phyloP scores from a whole-genome alignment of 768 basidiomycete genomes.

The Polyporus arcularius region DNA sequence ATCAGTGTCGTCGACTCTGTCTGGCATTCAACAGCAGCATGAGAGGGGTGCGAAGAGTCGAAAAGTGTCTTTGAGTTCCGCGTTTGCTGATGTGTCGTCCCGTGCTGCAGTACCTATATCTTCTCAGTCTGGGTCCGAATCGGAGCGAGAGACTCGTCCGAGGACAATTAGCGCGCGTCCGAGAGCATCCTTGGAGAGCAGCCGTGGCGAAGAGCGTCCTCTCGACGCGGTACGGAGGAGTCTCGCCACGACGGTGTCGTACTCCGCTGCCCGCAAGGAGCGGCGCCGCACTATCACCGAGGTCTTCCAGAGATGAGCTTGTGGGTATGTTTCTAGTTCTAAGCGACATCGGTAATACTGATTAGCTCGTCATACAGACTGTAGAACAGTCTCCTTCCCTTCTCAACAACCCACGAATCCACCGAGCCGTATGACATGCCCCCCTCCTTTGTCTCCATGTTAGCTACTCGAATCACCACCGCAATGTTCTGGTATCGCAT shows the following conservation, averaged over 20 bases:
- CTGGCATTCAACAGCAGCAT: constrained; percentile 57
- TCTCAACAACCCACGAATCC: not conserved
- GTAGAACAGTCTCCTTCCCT: constrained; percentile 15
- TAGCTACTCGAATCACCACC: not conserved
- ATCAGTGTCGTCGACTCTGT: constrained; percentile 50
- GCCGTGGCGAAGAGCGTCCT: constrained; percentile 37
- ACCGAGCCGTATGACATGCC: constrained; percentile 4
- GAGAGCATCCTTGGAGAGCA: constrained; percentile 47
- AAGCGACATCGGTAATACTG: not conserved
- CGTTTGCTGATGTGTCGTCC: constrained; percentile 25
- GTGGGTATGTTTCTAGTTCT: not conserved
- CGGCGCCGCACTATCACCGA: constrained; percentile 55
- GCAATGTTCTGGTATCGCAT: constrained; percentile 4
- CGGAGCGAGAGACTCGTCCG: constrained; percentile 45
- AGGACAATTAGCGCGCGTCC: constrained; percentile 41
- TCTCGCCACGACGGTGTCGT: constrained; percentile 36
- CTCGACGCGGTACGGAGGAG: constrained; percentile 20
- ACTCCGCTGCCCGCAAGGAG: constrained; percentile 37
- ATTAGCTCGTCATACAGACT: constrained; percentile 11
- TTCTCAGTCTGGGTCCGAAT: constrained; percentile 48
- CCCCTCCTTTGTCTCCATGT: not conserved
- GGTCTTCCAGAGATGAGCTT: constrained; percentile 40
- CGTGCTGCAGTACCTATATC: constrained; percentile 34
- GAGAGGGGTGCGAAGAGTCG: constrained; percentile 38
- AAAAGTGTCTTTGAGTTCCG: constrained; percentile 34